Percentiles rank a stretch among this genome's conserved stretches.
Conservation (phyloP, 1,139 yeast species). For the Pichia sp. region DNA sequence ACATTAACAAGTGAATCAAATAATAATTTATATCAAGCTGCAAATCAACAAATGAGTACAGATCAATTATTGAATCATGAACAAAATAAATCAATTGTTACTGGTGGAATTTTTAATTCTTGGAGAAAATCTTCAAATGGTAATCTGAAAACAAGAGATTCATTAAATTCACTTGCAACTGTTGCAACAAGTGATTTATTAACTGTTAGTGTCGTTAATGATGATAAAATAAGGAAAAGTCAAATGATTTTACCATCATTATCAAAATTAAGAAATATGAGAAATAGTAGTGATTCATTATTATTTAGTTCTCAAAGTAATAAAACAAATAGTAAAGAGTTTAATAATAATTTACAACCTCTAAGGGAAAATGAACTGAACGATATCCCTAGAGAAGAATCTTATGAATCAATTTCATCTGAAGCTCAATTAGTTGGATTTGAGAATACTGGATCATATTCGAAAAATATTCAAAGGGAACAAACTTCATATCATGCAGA, state of each 20-base stretch:
- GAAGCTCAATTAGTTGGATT: conserved; percentile 48
- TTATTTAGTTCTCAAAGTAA: neutral
- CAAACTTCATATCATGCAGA: conserved; percentile 24
- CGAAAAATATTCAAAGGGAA: conserved; percentile 14
- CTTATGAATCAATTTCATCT: conserved; percentile 9
- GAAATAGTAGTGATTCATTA: conserved; percentile 7
- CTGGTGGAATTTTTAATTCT: conserved; percentile 39
- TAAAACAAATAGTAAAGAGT: conserved; percentile 2
- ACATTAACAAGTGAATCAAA: conserved; percentile 20
- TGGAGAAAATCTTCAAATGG: conserved; percentile 50
- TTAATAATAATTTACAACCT: conserved; percentile 9
- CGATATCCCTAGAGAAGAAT: conserved; percentile 11
- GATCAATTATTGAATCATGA: conserved; percentile 9
- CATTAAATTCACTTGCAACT: conserved; percentile 70
- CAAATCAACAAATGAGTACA: conserved; percentile 12
- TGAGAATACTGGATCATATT: conserved; percentile 33
- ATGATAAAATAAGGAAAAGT: conserved; percentile 33
- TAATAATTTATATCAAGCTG: conserved; percentile 13
- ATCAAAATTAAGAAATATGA: conserved; percentile 5
- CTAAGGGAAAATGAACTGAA: conserved; percentile 14
- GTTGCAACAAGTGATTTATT: conserved; percentile 81
- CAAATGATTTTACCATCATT: conserved; percentile 23
- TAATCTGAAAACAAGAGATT: conserved; percentile 47
- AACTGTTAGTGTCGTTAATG: conserved; percentile 70
- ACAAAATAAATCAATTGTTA: neutral